Conservation (phyloP, 2,329 filamentous ascomycete species). For the Aspergillus luchuensis region DNA sequence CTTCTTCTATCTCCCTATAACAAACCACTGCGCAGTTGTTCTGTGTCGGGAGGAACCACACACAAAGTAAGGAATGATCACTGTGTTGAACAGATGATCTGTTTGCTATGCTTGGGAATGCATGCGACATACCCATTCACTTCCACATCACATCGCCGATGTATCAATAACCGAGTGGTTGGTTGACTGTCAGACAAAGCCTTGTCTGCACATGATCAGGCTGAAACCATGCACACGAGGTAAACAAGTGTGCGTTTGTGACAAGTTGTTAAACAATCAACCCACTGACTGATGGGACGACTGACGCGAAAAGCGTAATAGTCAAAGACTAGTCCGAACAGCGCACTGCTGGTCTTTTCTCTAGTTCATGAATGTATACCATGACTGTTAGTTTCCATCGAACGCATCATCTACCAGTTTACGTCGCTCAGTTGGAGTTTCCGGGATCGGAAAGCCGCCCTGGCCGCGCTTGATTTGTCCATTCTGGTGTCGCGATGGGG, state of each 20-base stretch:
- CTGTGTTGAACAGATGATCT: constrained; percentile 2
- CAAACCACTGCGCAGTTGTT: no score
- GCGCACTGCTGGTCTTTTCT: neutral
- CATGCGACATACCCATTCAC: neutral
- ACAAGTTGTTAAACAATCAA: neutral
- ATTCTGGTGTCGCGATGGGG: constrained; percentile 44
- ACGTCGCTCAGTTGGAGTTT: constrained; percentile 96
- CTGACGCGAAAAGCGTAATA: neutral
- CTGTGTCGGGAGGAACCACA: neutral
- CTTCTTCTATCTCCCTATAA: no score
- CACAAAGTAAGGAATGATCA: neutral
- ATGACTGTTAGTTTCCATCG: neutral
- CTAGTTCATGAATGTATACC: no score
- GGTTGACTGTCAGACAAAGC: no score
- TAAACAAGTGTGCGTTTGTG: neutral
- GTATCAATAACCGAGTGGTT: neutral
- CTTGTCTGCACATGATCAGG: no score
- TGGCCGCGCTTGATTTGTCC: constrained; percentile 64
- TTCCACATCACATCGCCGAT: neutral
- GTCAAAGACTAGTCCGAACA: neutral
- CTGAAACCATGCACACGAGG: no score
- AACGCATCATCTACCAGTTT: constrained; percentile 73
- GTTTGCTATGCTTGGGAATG: neutral
- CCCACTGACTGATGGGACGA: neutral
- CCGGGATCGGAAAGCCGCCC: constrained; percentile 76